phyloP scores from a whole-genome alignment of 805 yeast species.

The Henningerozyma blattae region DNA sequence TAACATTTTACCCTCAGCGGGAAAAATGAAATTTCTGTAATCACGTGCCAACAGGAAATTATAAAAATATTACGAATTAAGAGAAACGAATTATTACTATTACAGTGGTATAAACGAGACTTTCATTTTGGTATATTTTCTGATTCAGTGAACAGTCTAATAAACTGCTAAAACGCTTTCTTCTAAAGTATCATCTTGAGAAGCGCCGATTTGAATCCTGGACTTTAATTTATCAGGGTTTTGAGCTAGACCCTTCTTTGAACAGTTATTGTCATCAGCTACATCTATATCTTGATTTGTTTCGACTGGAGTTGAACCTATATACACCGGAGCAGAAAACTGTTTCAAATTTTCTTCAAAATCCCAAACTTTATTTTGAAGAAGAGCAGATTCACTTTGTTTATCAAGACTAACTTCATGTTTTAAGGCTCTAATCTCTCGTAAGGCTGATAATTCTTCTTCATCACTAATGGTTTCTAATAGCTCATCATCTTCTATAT shows the following conservation, averaged over 20 bases:
- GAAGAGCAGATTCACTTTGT: slow-evolving; percentile 8
- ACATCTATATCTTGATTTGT: background rate
- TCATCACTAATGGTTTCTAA: slow-evolving; percentile 27
- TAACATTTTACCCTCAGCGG: no score
- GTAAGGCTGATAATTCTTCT: slow-evolving; percentile 24
- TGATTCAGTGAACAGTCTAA: no score
- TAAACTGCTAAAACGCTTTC: slow-evolving; percentile 19
- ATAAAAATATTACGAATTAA: no score
- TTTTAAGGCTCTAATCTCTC: slow-evolving; percentile 17
- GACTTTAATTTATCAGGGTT: slow-evolving; percentile 4
- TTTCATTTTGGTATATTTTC: no score
- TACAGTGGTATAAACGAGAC: no score
- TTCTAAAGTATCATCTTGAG: slow-evolving; percentile 15
- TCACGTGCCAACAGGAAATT: no score
- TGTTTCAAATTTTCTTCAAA: slow-evolving; percentile 38
- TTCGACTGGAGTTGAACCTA: slow-evolving; percentile 6
- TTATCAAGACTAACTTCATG: slow-evolving; percentile 11
- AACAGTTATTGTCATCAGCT: background rate
- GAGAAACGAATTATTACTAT: no score
- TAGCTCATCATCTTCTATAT: slow-evolving; percentile 18
- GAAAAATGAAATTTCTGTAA: no score
- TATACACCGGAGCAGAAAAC: slow-evolving; percentile 44
- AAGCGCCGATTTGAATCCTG: slow-evolving; percentile 15
- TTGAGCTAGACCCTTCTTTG: background rate
- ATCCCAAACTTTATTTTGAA: slow-evolving; percentile 44